A percentile compares a stretch with the other conserved stretches of the same genome.
Conservation (phyloP, 2,329 filamentous ascomycete species). For the Harringtonia aguacate region DNA sequence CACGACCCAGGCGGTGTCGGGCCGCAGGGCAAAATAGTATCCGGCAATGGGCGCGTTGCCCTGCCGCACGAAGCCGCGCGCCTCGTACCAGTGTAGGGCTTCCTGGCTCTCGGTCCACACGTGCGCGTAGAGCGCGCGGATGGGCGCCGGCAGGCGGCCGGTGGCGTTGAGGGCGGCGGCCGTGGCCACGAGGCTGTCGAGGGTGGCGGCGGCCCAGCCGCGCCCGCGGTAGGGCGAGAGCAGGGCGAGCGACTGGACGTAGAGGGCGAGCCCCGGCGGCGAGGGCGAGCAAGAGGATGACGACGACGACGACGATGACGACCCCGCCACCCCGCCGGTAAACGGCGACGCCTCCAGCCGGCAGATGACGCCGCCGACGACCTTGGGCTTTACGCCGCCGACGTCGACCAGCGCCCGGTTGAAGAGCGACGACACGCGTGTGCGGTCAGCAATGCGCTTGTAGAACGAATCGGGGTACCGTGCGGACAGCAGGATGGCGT, state of each 20-base stretch:
- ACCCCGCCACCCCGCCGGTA: too few species aligned
- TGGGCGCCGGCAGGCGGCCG: slow-evolving; percentile 8
- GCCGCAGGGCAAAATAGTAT: slow-evolving; percentile 53
- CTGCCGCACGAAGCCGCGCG: slow-evolving; percentile 42
- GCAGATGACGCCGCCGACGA: slow-evolving; percentile 52
- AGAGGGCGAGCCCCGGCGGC: slow-evolving; percentile 36
- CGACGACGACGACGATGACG: too few species aligned
- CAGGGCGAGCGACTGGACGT: slow-evolving; percentile 54
- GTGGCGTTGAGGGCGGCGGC: slow-evolving; percentile 21
- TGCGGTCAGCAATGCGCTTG: slow-evolving; percentile 37
- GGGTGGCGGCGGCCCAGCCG: slow-evolving; percentile 46
- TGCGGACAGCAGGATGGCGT: slow-evolving; percentile 52
- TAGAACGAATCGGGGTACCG: slow-evolving; percentile 56
- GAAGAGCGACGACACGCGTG: slow-evolving; percentile 36
- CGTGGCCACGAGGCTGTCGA: slow-evolving; percentile 39
- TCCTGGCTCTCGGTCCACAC: slow-evolving; percentile 59
- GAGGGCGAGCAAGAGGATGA: too few species aligned
- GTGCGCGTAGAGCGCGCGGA: slow-evolving; percentile 46
- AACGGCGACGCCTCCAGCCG: slow-evolving; percentile 38
- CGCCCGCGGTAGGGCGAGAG: slow-evolving; percentile 52
- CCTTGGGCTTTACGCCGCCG: slow-evolving; percentile 26
- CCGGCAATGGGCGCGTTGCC: slow-evolving; percentile 34
- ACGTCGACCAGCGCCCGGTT: slow-evolving; percentile 47
- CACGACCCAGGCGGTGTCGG: slow-evolving; percentile 51
- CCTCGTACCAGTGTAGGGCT: slow-evolving; percentile 50